Evolutionary conservation across 306 rosid genomes (phyloP), one percentile per base, ranked within the genome.

Genomic region (Cicer arietinum): DNA sequence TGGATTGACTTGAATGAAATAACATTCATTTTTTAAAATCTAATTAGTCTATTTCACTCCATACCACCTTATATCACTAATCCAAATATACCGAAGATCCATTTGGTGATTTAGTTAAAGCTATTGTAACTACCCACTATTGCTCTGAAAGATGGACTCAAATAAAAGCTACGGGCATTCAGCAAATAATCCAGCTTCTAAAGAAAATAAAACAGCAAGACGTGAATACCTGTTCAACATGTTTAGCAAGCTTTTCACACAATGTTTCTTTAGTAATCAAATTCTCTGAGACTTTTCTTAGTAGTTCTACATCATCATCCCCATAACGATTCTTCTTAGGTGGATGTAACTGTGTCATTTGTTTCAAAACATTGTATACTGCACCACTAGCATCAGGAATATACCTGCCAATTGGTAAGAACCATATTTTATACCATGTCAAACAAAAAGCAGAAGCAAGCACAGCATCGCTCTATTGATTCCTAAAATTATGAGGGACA

Each of bases 191-290:
- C 51, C 37, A 22, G 22, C 46, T 48, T 76, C 22, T 46, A 57
- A 40, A 50, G n/a, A 20, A 13, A 54, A 50, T 30, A 16, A 18
- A 65, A 43, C 7, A 46, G 73, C 59, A 14, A 66, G 79, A 45
- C 25, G 65, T 63, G 80, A 64, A 68, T 77, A 94, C 98, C 94
- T 94, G 92, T 73, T 88, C 94, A 81, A 94, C 97, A 85, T 94
- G 92, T 76, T 91, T 88, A 51, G 96, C 86, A 53, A 94, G 97
- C 81, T 90, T 90, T 82, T 90, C 97, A 75, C 64, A 79, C 63
- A 90, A 76, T 12, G 85, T 90, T 79, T 90, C 94, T 84, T 88
- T 94, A 16, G 97, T 94, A 74, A 94, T 71, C 71, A 79, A 51
- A 35, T 82, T 85, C 40, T 83, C 88, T 13, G 92, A 86, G 54